phyloP scores from a whole-genome alignment of 805 yeast genomes.

The Teunomyces pallodes region DNA sequence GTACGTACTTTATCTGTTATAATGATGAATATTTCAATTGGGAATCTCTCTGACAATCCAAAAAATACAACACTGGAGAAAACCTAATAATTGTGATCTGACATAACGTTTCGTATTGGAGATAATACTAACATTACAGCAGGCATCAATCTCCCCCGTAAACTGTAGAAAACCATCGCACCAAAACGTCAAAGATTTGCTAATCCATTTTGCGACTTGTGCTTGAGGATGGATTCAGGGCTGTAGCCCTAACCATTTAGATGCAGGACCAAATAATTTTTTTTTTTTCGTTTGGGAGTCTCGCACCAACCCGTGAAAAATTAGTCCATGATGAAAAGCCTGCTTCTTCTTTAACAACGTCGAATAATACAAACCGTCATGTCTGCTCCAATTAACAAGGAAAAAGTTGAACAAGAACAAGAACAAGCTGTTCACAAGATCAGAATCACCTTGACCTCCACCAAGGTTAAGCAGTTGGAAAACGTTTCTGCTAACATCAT shows the following conservation, averaged over 20 bases:
- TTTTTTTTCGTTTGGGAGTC: not conserved
- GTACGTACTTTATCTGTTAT: not conserved
- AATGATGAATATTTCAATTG: slow-evolving; percentile 30
- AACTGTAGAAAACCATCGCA: not conserved
- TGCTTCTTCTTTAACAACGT: slow-evolving; percentile 33
- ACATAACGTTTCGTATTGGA: not conserved
- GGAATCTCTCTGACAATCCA: slow-evolving; percentile 37
- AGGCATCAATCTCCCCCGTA: not conserved
- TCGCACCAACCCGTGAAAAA: slow-evolving; percentile 3
- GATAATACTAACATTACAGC: slow-evolving; percentile 5
- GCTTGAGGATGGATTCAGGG: slow-evolving; percentile 1
- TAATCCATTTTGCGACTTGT: not conserved
- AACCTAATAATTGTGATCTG: slow-evolving; percentile 18
- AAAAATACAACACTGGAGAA: slow-evolving; percentile 18
- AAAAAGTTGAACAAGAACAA: slow-evolving; percentile 75
- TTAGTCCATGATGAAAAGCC: not conserved
- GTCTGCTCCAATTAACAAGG: slow-evolving; percentile 80
- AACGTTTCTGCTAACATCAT: slow-evolving; percentile 90
- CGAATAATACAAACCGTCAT: slow-evolving; percentile 36
- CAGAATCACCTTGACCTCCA: slow-evolving; percentile 98
- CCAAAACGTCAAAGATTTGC: no score
- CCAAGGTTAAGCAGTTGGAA: slow-evolving; percentile 98
- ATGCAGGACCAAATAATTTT: not conserved
- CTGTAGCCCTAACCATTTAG: slow-evolving; percentile 3
- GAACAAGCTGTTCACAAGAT: slow-evolving; percentile 86